Base-by-base conservation (phyloP, 176 grass and related monocot genomes). In the Triticum urartu region DNA sequence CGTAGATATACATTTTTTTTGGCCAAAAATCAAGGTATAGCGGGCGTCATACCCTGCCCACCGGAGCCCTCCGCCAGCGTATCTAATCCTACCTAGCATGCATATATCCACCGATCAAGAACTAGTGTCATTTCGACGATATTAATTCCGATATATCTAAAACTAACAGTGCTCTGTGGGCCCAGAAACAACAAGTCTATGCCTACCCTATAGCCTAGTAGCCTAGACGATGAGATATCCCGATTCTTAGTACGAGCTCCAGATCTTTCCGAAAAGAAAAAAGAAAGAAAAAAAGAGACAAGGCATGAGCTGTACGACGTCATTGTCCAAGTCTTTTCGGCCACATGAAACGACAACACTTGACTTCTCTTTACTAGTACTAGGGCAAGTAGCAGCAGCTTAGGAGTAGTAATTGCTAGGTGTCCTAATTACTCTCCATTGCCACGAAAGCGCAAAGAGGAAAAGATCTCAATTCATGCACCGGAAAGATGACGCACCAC, bases 61-160 rank as follows among this genome's bases (percentile, higher is more conserved):
- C 25, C 25, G 25, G 25, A 25, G 25, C 25, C 25, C 25, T 25
- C 25, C 25, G 25, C 25, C 25, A 25, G 25, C 1, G 25, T 25
- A 25, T 25, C 26, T 43, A 43, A 43, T 43, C 40, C 39, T 21
- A 59, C 54, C 9, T 59, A 21, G 18, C 25, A 67, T 52, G 73
- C 73, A 33, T 24, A 76, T 63, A 76, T 50, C 26, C 50, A 78
- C 4, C 20, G 52, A 78, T 78, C 74, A 77, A 30, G 74, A 77
- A 77, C 74, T 77, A 58, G 47, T 77, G 74, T 79, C 76, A 62
- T 61, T 62, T 79, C 76, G 50, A 54, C 15, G 50, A 54, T 54
- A 18, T 54, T 18, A 54, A 18, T 18, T 54, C 15, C 15, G 50
- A 54, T 54, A 50, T 50, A 54, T 76, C 72, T 21, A 21, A 58